These are phyloP conservation scores for Cenchrus purpureus DNA, from an alignment of 176 grass and related monocot species.

Conservation along the genomic window DNA sequence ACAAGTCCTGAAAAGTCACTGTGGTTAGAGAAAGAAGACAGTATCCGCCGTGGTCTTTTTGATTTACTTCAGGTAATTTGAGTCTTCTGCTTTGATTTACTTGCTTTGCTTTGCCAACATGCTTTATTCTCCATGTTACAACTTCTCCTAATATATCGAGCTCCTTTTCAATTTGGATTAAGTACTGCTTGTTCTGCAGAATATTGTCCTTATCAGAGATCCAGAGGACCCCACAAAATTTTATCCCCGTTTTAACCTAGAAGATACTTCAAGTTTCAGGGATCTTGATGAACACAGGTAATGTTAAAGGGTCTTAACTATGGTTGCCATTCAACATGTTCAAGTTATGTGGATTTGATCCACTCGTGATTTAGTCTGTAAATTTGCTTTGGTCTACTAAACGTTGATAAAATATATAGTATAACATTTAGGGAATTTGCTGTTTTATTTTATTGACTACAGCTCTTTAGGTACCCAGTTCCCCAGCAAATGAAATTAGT, in stretches of 20 bases:
- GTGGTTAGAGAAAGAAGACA: conserved; percentile 90
- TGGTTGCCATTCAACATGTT: conserved; percentile 21
- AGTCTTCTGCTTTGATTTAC: conserved; percentile 10
- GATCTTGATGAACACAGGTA: conserved; percentile 98
- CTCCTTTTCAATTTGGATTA: not conserved
- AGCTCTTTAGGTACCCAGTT: not conserved
- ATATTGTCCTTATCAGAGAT: conserved; percentile 96
- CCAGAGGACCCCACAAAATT: conserved; percentile 83
- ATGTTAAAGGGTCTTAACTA: conserved; percentile 8
- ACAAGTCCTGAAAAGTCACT: conserved; percentile 76
- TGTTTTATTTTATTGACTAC: conserved; percentile 22
- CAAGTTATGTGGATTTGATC: conserved; percentile 1
- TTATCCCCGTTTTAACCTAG: conserved; percentile 97
- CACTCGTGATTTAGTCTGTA: not conserved
- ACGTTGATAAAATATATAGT: conserved; percentile 24
- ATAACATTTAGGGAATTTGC: not conserved
- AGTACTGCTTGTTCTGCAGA: conserved; percentile 55
- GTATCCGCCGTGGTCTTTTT: conserved; percentile 67
- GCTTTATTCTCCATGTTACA: conserved; percentile 17
- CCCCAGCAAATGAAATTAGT: conserved; percentile 22
- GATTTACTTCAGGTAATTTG: conserved; percentile 84
- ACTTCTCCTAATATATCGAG: not conserved
- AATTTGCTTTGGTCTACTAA: conserved; percentile 29
- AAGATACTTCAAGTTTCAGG: conserved; percentile 88
- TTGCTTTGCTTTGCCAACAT: conserved; percentile 3